These are phyloP conservation scores for Flaveria floridana DNA, from an alignment of 140 eudicot genomes.

Conservation along the genomic window DNA sequence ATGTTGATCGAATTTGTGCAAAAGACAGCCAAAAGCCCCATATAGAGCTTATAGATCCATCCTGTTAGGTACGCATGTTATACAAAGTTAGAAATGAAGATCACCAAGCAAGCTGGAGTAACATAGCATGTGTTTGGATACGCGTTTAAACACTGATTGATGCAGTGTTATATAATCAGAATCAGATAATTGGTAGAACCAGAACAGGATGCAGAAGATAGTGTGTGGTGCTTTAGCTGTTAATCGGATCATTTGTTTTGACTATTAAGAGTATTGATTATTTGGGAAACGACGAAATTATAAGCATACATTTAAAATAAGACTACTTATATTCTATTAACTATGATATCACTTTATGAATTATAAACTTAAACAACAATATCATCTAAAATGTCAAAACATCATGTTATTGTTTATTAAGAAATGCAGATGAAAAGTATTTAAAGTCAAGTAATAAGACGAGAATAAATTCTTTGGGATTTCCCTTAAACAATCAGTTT, in stretches of 20 bases:
- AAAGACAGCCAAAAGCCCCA: conserved; percentile 92
- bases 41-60: conserved; percentile 81
- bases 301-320: background rate
- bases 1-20: conserved; percentile 96
- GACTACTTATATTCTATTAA: background rate
- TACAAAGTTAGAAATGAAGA: conserved; percentile 17
- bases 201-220: no score
- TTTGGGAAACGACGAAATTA: background rate
- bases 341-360: background rate
- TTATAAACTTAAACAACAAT: background rate
- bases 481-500: background rate
- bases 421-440: background rate
- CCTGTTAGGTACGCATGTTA: conserved; percentile 48
- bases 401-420: background rate
- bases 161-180: background rate
- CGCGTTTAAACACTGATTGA: background rate
- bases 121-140: conserved; percentile 9
- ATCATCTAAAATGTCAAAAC: background rate
- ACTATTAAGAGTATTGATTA: background rate
- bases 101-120: conserved; percentile 18
- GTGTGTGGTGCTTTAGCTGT: no score
- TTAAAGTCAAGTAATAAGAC: background rate
- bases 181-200: background rate
- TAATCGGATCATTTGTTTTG: background rate
- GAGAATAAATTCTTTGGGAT: background rate